Evolutionary conservation across 192 early-diverging fungal genomes (phyloP), one percentile per base, ranked within the genome.

Genomic region (Entomortierella lignicola): DNA sequence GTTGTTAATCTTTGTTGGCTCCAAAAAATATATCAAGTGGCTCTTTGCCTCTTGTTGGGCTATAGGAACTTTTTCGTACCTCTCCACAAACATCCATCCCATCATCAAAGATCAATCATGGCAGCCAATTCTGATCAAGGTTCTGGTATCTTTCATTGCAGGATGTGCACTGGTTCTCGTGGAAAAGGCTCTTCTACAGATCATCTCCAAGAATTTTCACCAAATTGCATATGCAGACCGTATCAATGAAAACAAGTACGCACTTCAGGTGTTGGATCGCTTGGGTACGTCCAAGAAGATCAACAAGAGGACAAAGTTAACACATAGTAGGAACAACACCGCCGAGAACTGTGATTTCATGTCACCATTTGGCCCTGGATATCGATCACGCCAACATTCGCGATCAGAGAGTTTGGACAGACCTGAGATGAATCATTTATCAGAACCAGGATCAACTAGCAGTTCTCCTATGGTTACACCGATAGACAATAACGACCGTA

Each of bases 191-290:
- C 53, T 88, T 7, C 80, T 91, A 32, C 87, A 92, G 64, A 69
- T 89, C 63, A 86, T 90, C 29, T 87, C 90, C n/a, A 87, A 86
- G 20, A 82, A 85, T 43, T 91, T 91, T 79, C 89, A 90, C 63
- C 82, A 85, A 41, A 87, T 85, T 0, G 88, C 89, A 0, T 91
- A 91, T 71, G 88, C 87, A 58, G 90, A 91, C 61, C 89, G 90
- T 30, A 72, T 91, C 62, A 81, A 69, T 65, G 82, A 86, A 55
- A 85, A 86, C 72, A 83, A 85, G 44, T 87, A 91, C 29, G 85
- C 85, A 44, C 81, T 88, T 59, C 84, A 84, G 80, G 87, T 91
- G 8, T 81, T 91, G 23, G 87, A 88, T 70, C 87, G 83, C 17
- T 69, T 89, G 42, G 85, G 86, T 55, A 82, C 80, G 4, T 79